Percentiles rank a stretch among this genome's conserved stretches.
Conservation (phyloP, 2,329 filamentous ascomycete genomes). For the Cryphonectria parasitica region DNA sequence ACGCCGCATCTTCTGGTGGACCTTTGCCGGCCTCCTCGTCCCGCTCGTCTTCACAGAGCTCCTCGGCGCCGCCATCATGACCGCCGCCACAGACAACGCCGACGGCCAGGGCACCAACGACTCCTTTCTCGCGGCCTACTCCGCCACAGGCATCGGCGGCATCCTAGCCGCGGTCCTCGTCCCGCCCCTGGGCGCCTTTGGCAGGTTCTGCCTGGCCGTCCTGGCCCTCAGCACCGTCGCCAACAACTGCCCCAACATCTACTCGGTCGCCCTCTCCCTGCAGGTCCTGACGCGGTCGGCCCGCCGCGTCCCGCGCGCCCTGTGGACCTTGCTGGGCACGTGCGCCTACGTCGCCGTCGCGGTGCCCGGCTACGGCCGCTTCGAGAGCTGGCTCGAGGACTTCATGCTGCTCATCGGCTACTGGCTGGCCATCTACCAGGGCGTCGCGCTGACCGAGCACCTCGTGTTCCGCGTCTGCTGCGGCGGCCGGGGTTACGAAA, state of each 20-base stretch:
- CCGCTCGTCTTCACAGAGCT: constrained; percentile 76
- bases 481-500: constrained; percentile 52
- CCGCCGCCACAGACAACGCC: constrained; percentile 52
- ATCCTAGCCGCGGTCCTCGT: constrained; percentile 68
- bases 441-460: constrained; percentile 68
- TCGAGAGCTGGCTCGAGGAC: constrained; percentile 67
- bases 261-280: constrained; percentile 69
- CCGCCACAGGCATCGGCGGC: constrained; percentile 60
- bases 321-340: constrained; percentile 67
- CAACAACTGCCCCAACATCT: constrained; percentile 74
- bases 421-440: constrained; percentile 76
- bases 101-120: constrained; percentile 40
- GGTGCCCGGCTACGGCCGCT: constrained; percentile 70
- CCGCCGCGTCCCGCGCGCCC: constrained; percentile 66
- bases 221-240: constrained; percentile 69
- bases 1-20: constrained; percentile 68
- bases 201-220: constrained; percentile 71
- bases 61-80: constrained; percentile 71
- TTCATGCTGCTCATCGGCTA: constrained; percentile 73
- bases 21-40: constrained; percentile 70
- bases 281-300: constrained; percentile 66
- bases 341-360: constrained; percentile 69
- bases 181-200: constrained; percentile 67
- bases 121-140: constrained; percentile 50
- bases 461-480: constrained; percentile 69